phyloP scores from a whole-genome alignment of 805 yeast species.

The Sporopachydermia quercuum region DNA sequence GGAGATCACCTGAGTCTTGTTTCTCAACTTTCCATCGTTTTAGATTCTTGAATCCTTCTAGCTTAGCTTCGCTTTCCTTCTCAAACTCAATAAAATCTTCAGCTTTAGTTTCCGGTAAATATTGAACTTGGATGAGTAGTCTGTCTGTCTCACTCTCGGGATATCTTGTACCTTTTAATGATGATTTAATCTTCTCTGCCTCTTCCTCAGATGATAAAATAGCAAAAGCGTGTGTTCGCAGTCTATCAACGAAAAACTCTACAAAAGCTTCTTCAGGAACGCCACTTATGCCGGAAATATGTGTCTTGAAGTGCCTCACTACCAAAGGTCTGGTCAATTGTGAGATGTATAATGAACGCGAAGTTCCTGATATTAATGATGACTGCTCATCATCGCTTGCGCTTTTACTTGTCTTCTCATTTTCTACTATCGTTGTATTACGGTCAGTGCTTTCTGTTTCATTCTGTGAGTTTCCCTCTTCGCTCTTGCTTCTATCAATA shows the following conservation, averaged over 20 bases:
- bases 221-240: background rate
- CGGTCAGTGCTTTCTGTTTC: no score
- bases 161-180: background rate
- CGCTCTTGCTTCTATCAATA: no score
- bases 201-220: background rate
- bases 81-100: background rate
- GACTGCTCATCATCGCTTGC: no score
- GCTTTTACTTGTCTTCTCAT: no score
- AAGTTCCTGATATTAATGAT: no score
- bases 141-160: conserved; percentile 1
- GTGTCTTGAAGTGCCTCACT: background rate
- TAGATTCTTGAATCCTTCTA: background rate
- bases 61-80: background rate
- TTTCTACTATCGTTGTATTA: no score
- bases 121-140: background rate
- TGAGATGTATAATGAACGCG: background rate
- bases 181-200: background rate
- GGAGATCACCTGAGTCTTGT: background rate
- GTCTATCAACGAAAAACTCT: background rate
- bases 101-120: background rate
- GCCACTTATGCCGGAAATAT: background rate
- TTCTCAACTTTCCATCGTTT: background rate
- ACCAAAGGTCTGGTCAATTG: background rate
- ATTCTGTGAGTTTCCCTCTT: no score
- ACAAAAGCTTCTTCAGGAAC: background rate